These are phyloP conservation scores for Candida insectorum DNA, from an alignment of 805 yeast species.

Conservation along the genomic window DNA sequence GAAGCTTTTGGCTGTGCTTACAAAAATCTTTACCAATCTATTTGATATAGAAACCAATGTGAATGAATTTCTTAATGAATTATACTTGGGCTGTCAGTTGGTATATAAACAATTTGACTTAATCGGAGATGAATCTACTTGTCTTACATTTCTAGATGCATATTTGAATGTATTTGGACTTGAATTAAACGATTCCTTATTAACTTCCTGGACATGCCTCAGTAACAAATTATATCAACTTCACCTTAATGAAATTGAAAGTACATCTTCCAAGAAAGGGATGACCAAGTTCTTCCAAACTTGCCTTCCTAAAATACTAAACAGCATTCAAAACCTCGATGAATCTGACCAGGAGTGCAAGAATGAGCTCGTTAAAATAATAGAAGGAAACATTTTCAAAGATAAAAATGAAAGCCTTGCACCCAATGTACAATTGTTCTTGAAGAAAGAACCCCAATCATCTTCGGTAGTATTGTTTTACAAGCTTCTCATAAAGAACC, in stretches of 20 bases:
- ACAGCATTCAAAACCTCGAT: constrained; percentile 10
- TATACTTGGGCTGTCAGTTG: constrained; percentile 17
- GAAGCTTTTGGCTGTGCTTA: constrained; percentile 36
- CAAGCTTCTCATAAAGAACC: constrained; percentile 24
- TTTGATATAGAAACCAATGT: not conserved
- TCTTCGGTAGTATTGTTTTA: constrained; percentile 18
- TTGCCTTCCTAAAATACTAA: constrained; percentile 12
- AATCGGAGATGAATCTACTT: constrained; percentile 28
- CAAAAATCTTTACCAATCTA: constrained; percentile 7
- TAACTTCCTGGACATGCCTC: constrained; percentile 21
- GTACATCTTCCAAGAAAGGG: constrained; percentile 27
- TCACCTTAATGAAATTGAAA: constrained; percentile 19
- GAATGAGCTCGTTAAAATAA: constrained; percentile 2
- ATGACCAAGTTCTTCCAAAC: constrained; percentile 24
- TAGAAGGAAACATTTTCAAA: constrained; percentile 14
- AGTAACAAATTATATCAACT: constrained; percentile 21
- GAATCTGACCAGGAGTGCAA: constrained; percentile 2
- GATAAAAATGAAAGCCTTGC: constrained; percentile 16
- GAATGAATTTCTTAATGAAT: constrained; percentile 2
- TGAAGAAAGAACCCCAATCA: constrained; percentile 16
- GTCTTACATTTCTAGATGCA: constrained; percentile 23
- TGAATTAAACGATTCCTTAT: constrained; percentile 4
- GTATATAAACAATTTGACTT: constrained; percentile 24
- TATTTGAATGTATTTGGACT: constrained; percentile 12
- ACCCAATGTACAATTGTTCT: constrained; percentile 26